Evolutionary conservation across 495 filamentous ascomycete genomes (phyloP).

Genomic region (Lindgomyces ingoldianus): DNA sequence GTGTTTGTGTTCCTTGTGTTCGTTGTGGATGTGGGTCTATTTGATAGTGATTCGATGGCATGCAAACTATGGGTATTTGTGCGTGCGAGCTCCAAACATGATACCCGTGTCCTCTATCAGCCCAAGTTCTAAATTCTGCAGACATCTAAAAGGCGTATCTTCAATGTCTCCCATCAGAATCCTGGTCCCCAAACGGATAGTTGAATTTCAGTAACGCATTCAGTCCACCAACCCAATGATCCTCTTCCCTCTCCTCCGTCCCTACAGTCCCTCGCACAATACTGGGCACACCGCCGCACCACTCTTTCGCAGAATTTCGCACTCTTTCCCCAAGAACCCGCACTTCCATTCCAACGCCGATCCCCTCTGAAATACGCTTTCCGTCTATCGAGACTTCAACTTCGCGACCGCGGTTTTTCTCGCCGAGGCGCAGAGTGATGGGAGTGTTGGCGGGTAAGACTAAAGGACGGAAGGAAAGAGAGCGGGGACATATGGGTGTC

Average conservation of each 20-base stretch:
- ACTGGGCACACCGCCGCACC: conserved; percentile 69
- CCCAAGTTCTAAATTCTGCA: background rate
- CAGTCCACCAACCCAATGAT: conserved; percentile 95
- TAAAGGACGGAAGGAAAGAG: conserved; percentile 85
- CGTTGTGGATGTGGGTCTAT: background rate
- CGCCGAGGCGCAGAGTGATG: conserved; percentile 78
- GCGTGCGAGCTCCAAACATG: too few species aligned
- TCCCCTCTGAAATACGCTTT: conserved; percentile 66
- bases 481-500: conserved; percentile 91
- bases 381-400: conserved; percentile 90
- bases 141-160: too few species aligned
- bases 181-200: conserved; percentile 87
- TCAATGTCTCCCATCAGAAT: conserved; percentile 2
- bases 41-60: background rate
- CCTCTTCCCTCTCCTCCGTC: conserved; percentile 55
- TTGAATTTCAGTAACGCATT: conserved; percentile 97
- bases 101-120: too few species aligned
- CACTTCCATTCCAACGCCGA: conserved; percentile 82
- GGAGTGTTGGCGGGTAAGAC: conserved; percentile 83
- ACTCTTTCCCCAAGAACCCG: conserved; percentile 80
- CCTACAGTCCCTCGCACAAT: conserved; percentile 55
- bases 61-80: background rate
- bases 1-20: background rate
- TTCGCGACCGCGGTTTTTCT: conserved; percentile 78
- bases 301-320: conserved; percentile 52